These are phyloP conservation scores for Scutellaria minor DNA, from an alignment of 257 asterid species.

Conservation along the genomic window DNA sequence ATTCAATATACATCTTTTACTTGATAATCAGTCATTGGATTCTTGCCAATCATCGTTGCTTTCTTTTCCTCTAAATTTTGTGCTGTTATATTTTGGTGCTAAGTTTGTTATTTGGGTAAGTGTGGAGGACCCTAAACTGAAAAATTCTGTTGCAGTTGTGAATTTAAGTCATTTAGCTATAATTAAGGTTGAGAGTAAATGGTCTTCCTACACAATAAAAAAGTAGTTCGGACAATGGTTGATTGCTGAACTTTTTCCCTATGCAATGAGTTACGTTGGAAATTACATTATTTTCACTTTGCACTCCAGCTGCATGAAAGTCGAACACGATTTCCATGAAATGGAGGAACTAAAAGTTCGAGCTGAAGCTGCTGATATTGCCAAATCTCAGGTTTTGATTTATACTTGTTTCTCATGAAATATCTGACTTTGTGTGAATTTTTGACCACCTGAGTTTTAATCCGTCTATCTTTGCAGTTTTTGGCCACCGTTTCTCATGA, in stretches of 20 bases:
- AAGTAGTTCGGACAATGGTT: slow-evolving; percentile 16
- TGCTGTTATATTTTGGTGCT: neutral
- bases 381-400: slow-evolving; percentile 34
- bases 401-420: slow-evolving; percentile 17
- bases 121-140: neutral
- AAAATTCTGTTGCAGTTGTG: slow-evolving; percentile 3
- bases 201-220: slow-evolving; percentile 12
- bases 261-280: neutral
- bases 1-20: slow-evolving; percentile 20
- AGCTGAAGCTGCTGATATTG: no score
- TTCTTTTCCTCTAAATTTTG: neutral
- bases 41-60: neutral
- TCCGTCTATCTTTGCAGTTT: slow-evolving; percentile 56
- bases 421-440: neutral
- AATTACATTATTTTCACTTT: neutral
- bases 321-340: no score
- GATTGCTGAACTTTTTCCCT: neutral
- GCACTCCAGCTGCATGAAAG: neutral
- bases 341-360: no score
- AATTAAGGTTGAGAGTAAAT: neutral
- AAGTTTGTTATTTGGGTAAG: neutral
- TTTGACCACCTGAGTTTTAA: slow-evolving; percentile 30
- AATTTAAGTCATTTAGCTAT: neutral
- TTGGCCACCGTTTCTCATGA: slow-evolving; percentile 97
- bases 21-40: neutral